Evolutionary conservation across 2,329 filamentous ascomycete species (phyloP).

Genomic region (Biscogniauxia sp.): DNA sequence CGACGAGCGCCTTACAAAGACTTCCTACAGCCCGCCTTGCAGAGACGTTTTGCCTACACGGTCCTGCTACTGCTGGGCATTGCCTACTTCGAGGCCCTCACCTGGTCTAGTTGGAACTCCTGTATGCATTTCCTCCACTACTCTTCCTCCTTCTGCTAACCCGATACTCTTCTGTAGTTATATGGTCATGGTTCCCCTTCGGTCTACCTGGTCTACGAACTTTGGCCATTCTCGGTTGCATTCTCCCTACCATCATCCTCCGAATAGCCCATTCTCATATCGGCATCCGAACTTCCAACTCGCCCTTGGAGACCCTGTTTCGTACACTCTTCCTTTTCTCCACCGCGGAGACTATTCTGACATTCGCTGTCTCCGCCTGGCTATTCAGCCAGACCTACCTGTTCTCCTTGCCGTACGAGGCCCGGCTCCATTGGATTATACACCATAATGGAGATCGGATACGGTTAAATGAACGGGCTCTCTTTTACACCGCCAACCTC

Average conservation of each 20-base stretch:
- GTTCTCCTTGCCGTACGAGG: constrained; percentile 60
- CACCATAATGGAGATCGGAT: constrained; percentile 69
- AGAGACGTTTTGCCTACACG: constrained; percentile 80
- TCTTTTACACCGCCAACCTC: constrained; percentile 75
- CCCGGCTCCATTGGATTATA: constrained; percentile 71
- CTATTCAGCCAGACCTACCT: constrained; percentile 81
- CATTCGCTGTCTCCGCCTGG: constrained; percentile 75
- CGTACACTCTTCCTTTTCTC: constrained; percentile 56
- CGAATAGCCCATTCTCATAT: constrained; percentile 82
- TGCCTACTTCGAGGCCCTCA: constrained; percentile 70
- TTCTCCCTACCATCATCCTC: constrained; percentile 76
- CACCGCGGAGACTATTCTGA: constrained; percentile 67
- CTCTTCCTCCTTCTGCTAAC: neutral
- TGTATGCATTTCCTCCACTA: constrained; percentile 46
- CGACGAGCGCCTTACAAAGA: constrained; percentile 73
- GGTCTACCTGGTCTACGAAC: constrained; percentile 73
- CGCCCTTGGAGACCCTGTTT: constrained; percentile 62
- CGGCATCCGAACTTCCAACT: constrained; percentile 68
- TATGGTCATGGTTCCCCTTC: constrained; percentile 87
- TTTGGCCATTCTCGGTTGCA: constrained; percentile 71
- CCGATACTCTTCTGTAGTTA: constrained; percentile 46
- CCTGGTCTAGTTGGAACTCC: constrained; percentile 67
- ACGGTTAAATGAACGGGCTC: constrained; percentile 78
- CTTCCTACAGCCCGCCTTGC: constrained; percentile 84
- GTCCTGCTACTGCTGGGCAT: constrained; percentile 66